Base-by-base conservation (phyloP, 352 stramenopile genomes). In the Phytophthora macrochlamydospora region DNA sequence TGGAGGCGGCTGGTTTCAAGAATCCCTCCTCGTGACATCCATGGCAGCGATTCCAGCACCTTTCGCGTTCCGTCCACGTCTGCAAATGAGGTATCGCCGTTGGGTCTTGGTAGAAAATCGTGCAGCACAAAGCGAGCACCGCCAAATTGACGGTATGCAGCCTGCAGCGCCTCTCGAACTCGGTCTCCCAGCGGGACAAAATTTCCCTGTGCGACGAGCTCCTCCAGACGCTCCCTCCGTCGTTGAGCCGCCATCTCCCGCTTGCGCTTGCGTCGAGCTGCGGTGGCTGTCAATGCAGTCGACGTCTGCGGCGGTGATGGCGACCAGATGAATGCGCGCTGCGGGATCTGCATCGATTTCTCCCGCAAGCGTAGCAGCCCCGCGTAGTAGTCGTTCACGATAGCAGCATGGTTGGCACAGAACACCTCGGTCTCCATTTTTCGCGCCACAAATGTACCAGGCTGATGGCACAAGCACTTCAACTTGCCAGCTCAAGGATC, bases 321-420 rank as follows among this genome's bases (percentile, higher is more conserved):
- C n/a, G 43, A n/a, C 28, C 35, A 58, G 18, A 64, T 37, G 42
- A 71, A 84, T 9, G 83, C 57, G 48, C 46, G 31, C 7, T 30
- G 42, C 33, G 81, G 66, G 24, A 76, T 46, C 31, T 74, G 69
- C n/a, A 90, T 53, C 13, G 74, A 82, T 14, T 67, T 55, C 2
- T 52, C 40, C 2, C 66, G 62, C 7, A 90, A 45, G 52, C 56
- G 46, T 28, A 79, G 35, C 4, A n/a, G 48, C 12, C 69, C 63
- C 29, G 29, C 30, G 71, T 91, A 93, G 60, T 93, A 93, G 11
- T 48, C 59, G 56, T 79, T 74, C 58, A 93, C 73, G 18, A 74
- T 44, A 46, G 62, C 76, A 8, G 75, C 59, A 32, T 91, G 83
- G 56, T 90, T 82, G 30, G 85, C 69, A 35, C 56, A 51, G 18